These are phyloP conservation scores for Miamiensis avidus DNA, from an alignment of 169 alveolate genomes.

Conservation along the genomic window DNA sequence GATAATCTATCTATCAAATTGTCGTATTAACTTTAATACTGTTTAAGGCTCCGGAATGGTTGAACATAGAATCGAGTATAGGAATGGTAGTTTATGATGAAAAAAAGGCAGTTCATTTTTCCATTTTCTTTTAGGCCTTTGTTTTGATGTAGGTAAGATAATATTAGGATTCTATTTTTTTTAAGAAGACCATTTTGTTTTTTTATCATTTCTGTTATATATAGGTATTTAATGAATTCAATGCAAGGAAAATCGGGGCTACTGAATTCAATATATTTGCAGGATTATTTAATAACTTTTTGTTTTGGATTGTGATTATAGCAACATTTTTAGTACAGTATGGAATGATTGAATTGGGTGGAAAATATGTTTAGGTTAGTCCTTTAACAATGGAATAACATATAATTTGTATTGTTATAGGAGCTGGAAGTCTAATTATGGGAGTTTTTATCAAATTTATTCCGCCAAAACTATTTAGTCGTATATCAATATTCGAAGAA, in stretches of 20 bases:
- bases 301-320: conserved; percentile 64
- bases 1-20: conserved; percentile 73
- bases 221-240: conserved; percentile 71
- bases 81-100: conserved; percentile 9
- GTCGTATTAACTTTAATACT: conserved; percentile 55
- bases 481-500: conserved; percentile 32
- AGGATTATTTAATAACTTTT: conserved; percentile 70
- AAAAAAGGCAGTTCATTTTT: conserved; percentile 70
- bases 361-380: conserved; percentile 60
- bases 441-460: conserved; percentile 45
- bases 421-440: conserved; percentile 43
- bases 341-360: conserved; percentile 66
- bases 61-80: conserved; percentile 9
- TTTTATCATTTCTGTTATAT: not conserved
- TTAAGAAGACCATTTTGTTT: too few relatives aligned
- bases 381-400: conserved; percentile 65
- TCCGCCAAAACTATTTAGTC: conserved; percentile 26
- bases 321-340: conserved; percentile 58
- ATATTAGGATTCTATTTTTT: too few relatives aligned
- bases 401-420: conserved; percentile 64
- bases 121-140: conserved; percentile 80
- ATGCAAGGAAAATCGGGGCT: conserved; percentile 70
- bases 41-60: conserved; percentile 59
- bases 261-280: conserved; percentile 68
- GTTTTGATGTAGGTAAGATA: conserved; percentile 67